Base-by-base conservation (phyloP, 768 basidiomycete genomes). In the Mycena rebaudengoi region DNA sequence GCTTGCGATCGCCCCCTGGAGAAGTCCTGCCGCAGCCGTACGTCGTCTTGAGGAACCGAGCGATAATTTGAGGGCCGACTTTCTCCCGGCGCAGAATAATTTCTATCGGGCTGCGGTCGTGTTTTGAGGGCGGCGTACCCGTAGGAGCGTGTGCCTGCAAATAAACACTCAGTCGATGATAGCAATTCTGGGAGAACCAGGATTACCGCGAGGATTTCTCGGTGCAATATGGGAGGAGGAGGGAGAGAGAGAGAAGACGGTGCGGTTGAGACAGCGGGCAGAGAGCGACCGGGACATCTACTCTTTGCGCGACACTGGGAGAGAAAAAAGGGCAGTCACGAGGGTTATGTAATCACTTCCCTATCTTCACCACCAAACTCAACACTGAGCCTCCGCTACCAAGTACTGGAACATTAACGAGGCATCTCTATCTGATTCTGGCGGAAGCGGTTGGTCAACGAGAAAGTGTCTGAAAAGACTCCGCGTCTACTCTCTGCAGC, bases 251-350 rank as follows among this genome's bases (percentile, higher is more conserved):
- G 66, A 61, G 39, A 61, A 55, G 43, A 61, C 49, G 41, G 66
- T 49, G 41, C 66, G 66, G 54, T 64, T 62, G 44, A 68, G 46
- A 40, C 66, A 63, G 58, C 66, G 66, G 30, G 66, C 62, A 40
- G 66, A 68, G 62, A 68, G 40, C 62, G 66, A 59, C 40, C 58
- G 56, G 37, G 66, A 60, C 66, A 64, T 68, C 33, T 20, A 25
- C 55, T 49, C 46, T 55, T 58, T 51, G 57, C 60, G 50, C 63
- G 53, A 44, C 48, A 44, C 28, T 18, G 14, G 8, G 32, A 41
- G 33, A 51, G 30, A 50, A 51, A 60, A 60, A 56, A 37, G 8
- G 13, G 5, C 13, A 20, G 29, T 49, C 58, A 60, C 63, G 57
- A 16, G 56, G 11, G 14, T 2, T 20, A 46, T 64, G 41, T 57